These are phyloP conservation scores for Chrysanthemum makinoi DNA, from an alignment of 129 eudicot genomes.

Conservation along the genomic window DNA sequence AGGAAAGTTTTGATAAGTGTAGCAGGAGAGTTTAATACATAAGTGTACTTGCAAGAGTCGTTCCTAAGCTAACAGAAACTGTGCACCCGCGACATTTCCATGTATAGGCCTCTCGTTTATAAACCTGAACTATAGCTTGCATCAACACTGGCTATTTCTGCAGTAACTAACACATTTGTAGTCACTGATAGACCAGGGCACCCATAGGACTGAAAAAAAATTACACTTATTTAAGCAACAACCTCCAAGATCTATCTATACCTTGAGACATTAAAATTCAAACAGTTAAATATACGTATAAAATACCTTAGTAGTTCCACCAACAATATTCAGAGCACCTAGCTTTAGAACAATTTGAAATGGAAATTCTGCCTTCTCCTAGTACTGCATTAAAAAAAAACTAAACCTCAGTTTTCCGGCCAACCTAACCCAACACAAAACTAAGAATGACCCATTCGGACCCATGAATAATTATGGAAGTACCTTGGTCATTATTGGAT, in stretches of 20 bases:
- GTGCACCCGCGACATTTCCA: too few relatives aligned
- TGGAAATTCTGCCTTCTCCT: conserved; percentile 99
- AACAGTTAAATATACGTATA: neutral
- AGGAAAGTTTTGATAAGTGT: too few relatives aligned
- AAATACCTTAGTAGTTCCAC: conserved; percentile 89
- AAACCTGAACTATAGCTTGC: conserved; percentile 46
- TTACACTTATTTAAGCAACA: conserved; percentile 5
- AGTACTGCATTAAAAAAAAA: conserved; percentile 56
- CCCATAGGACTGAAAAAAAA: conserved; percentile 69
- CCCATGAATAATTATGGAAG: conserved; percentile 4
- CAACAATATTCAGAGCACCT: conserved; percentile 34
- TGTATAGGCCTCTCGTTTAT: too few relatives aligned
- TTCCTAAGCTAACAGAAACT: too few relatives aligned
- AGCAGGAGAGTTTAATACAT: too few relatives aligned
- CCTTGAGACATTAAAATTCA: neutral
- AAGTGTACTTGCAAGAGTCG: too few relatives aligned
- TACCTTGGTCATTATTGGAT: conserved; percentile 95
- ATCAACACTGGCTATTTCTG: conserved; percentile 94
- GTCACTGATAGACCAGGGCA: conserved; percentile 89
- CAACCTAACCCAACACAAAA: neutral
- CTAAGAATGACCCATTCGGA: neutral
- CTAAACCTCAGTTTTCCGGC: conserved; percentile 24
- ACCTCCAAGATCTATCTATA: neutral
- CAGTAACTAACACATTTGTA: conserved; percentile 80
- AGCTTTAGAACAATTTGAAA: conserved; percentile 22